phyloP scores from a whole-genome alignment of 345 rosid species.

The Hirschfeldia incana region DNA sequence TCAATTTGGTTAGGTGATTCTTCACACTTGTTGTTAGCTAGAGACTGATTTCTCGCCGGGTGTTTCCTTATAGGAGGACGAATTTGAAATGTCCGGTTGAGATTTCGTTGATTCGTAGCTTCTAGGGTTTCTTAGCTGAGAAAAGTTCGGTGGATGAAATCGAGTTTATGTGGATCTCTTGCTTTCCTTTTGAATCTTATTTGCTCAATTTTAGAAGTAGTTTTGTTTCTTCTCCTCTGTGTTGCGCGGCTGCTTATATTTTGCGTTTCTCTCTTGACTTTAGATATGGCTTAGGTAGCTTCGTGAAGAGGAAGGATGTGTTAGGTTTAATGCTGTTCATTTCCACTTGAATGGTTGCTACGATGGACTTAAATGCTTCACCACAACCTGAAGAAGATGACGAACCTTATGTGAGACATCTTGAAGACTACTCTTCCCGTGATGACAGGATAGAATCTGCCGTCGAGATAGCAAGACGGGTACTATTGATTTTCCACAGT shows the following conservation, averaged over 20 bases:
- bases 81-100: constrained; percentile 30
- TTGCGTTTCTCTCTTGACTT: constrained; percentile 1
- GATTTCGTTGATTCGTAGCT: constrained; percentile 28
- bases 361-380: constrained; percentile 78
- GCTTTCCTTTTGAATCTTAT: background rate
- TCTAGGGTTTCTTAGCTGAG: constrained; percentile 33
- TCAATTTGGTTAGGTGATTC: constrained; percentile 29
- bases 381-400: constrained; percentile 83
- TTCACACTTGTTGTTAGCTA: constrained; percentile 8
- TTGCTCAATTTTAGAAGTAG: background rate
- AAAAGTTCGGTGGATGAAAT: too few relatives aligned
- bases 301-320: constrained; percentile 4
- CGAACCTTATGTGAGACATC: constrained; percentile 52
- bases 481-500: constrained; percentile 26
- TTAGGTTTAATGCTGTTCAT: constrained; percentile 37
- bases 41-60: constrained; percentile 9
- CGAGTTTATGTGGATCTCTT: background rate
- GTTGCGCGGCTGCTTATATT: constrained; percentile 7
- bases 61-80: background rate
- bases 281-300: constrained; percentile 29
- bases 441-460: constrained; percentile 64
- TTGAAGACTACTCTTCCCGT: constrained; percentile 46
- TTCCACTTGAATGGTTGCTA: constrained; percentile 63
- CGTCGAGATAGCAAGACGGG: constrained; percentile 71
- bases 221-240: constrained; percentile 10